Percentiles rank a stretch among this genome's conserved stretches.
These are phyloP conservation scores for Lachnellula cervina DNA, from an alignment of 2,329 filamentous ascomycete species.

Conservation along the genomic window DNA sequence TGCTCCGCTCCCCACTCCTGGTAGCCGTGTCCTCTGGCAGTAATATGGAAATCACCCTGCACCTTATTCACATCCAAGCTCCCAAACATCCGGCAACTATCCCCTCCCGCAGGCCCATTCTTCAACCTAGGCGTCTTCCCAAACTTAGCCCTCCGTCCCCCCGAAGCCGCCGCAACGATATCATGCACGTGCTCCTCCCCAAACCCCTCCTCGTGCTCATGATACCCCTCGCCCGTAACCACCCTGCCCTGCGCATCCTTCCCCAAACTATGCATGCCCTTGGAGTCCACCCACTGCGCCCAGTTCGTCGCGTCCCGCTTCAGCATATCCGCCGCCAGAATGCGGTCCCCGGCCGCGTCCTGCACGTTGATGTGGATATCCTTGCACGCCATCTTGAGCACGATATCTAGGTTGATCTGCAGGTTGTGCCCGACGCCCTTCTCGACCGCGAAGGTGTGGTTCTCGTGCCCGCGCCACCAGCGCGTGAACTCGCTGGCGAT, in stretches of 20 bases:
- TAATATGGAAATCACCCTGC: conserved; percentile 97
- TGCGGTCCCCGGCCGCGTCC: conserved; percentile 87
- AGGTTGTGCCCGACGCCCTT: conserved; percentile 82
- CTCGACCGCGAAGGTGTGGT: conserved; percentile 89
- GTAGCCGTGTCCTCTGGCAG: conserved; percentile 93
- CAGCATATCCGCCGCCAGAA: conserved; percentile 72
- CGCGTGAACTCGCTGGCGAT: conserved; percentile 70
- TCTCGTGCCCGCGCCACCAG: conserved; percentile 81
- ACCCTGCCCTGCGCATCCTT: conserved; percentile 50
- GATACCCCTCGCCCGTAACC: conserved; percentile 54
- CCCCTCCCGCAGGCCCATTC: conserved; percentile 36
- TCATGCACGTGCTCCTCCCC: conserved; percentile 85
- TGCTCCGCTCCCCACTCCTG: conserved; percentile 67
- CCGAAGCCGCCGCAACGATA: conserved; percentile 69
- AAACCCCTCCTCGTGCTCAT: conserved; percentile 61
- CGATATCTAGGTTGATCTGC: conserved; percentile 94
- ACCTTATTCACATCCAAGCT: conserved; percentile 93
- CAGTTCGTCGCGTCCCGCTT: conserved; percentile 74
- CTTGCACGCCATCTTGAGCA: conserved; percentile 80
- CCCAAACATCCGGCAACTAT: conserved; percentile 86
- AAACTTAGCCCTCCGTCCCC: conserved; percentile 58
- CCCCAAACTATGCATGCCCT: conserved; percentile 59
- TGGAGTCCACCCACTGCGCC: conserved; percentile 71
- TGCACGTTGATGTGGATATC: conserved; percentile 96
- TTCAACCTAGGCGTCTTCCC: conserved; percentile 67